phyloP scores from a whole-genome alignment of 164 flowering plant species.

The Liquidambar formosana region DNA sequence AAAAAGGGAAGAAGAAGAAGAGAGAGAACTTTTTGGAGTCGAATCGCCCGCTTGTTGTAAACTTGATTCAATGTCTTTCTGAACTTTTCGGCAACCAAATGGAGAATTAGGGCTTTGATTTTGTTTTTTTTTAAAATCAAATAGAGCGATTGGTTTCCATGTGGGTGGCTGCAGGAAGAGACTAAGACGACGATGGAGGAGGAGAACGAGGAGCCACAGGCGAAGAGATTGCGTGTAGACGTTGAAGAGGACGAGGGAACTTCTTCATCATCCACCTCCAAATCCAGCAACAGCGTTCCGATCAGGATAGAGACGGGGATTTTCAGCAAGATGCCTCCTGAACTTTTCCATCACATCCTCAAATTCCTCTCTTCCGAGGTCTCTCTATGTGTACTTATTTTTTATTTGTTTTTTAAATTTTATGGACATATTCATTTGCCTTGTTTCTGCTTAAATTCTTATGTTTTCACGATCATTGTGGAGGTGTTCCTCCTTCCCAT shows the following conservation, averaged over 20 bases:
- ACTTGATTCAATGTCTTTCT: neutral
- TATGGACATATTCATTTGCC: too few relatives aligned
- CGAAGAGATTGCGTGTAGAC: constrained; percentile 39
- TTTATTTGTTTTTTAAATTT: neutral
- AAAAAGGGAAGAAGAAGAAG: neutral
- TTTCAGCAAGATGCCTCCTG: constrained; percentile 78
- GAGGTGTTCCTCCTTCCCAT: too few relatives aligned
- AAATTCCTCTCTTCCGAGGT: constrained; percentile 97
- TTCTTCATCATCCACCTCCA: constrained; percentile 1
- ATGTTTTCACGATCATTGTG: too few relatives aligned
- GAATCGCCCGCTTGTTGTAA: neutral
- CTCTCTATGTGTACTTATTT: neutral
- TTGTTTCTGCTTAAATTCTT: too few relatives aligned
- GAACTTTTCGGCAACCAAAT: neutral
- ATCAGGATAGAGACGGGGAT: constrained; percentile 52
- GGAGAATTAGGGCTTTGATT: too few relatives aligned
- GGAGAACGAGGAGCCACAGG: constrained; percentile 20
- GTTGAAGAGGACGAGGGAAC: constrained; percentile 1
- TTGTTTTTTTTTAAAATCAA: too few relatives aligned
- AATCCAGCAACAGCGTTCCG: constrained; percentile 4
- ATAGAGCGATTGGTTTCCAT: neutral
- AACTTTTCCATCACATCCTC: constrained; percentile 73
- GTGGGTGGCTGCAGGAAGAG: constrained; percentile 10
- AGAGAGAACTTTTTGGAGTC: neutral
- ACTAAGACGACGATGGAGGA: neutral